These are phyloP conservation scores for Xylariaceae sp. DNA, from an alignment of 2,329 filamentous ascomycete genomes.

Conservation along the genomic window DNA sequence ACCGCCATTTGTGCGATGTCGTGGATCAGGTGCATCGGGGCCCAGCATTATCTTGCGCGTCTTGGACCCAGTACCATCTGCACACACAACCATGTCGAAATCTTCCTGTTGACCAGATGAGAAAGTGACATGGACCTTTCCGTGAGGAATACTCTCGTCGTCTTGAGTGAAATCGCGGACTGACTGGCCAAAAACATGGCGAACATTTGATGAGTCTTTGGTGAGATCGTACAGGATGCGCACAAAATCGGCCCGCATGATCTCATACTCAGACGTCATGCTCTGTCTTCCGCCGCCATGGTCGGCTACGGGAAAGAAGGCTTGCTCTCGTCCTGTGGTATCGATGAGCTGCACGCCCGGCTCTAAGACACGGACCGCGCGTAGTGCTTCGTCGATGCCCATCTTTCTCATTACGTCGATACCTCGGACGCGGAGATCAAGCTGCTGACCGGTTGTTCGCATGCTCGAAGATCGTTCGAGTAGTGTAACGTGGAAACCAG, in stretches of 20 bases:
- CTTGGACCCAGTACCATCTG: conserved; percentile 50
- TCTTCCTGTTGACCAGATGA: conserved; percentile 38
- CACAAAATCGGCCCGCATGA: conserved; percentile 34
- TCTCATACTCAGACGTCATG: conserved; percentile 35
- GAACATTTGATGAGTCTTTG: conserved; percentile 10
- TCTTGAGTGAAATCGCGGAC: conserved; percentile 28
- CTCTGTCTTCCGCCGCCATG: conserved; percentile 29
- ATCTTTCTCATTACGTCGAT: conserved; percentile 38
- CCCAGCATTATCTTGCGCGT: conserved; percentile 38
- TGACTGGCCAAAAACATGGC: conserved; percentile 26
- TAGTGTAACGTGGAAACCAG: conserved; percentile 35
- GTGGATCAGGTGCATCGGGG: conserved; percentile 17
- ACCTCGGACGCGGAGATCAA: conserved; percentile 42
- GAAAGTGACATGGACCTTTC: conserved; percentile 32
- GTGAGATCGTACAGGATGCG: conserved; percentile 28
- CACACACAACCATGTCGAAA: conserved; percentile 51
- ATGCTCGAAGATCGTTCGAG: conserved; percentile 38
- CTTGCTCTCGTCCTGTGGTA: conserved; percentile 22
- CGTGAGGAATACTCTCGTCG: conserved; percentile 13
- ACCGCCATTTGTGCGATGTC: conserved; percentile 18
- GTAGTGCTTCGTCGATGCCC: conserved; percentile 35
- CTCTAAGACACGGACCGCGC: conserved; percentile 35
- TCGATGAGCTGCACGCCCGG: conserved; percentile 38
- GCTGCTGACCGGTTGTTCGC: conserved; percentile 38
- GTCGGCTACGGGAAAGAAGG: conserved; percentile 27